Percentiles rank a stretch among this genome's conserved stretches.
Conservation (phyloP, 192 early-diverging fungal genomes). For the Spizellomyces punctatus region DNA sequence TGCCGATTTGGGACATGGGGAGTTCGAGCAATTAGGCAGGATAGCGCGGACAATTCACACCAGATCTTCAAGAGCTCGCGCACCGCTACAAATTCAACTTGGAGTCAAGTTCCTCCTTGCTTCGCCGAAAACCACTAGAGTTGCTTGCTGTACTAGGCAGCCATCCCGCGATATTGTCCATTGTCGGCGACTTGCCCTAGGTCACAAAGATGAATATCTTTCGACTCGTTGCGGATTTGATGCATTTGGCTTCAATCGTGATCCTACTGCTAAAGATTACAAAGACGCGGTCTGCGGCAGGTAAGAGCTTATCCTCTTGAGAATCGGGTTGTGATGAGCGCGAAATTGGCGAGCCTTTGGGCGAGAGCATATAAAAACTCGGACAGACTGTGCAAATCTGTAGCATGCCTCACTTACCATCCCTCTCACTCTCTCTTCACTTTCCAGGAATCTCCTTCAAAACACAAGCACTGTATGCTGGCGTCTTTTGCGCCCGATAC, state of each 20-base stretch:
- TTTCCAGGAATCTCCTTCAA: constrained; percentile 94
- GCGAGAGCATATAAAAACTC: not conserved
- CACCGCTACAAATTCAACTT: too few relatives aligned
- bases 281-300: constrained; percentile 84
- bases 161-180: too few relatives aligned
- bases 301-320: constrained; percentile 40
- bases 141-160: too few relatives aligned
- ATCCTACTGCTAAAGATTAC: constrained; percentile 93
- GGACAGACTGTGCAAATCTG: not conserved
- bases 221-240: constrained; percentile 86
- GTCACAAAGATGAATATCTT: constrained; percentile 83
- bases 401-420: not conserved
- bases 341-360: not conserved
- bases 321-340: not conserved
- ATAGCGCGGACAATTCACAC: too few relatives aligned
- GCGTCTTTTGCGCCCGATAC: constrained; percentile 94
- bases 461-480: constrained; percentile 86
- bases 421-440: not conserved
- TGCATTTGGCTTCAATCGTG: constrained; percentile 91
- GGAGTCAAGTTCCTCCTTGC: too few relatives aligned
- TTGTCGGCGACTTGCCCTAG: not conserved
- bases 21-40: too few relatives aligned
- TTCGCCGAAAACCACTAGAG: too few relatives aligned
- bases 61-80: too few relatives aligned
- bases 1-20: too few relatives aligned